phyloP scores from a whole-genome alignment of 1,139 yeast species.

The Magnusiomyces clavatus region DNA sequence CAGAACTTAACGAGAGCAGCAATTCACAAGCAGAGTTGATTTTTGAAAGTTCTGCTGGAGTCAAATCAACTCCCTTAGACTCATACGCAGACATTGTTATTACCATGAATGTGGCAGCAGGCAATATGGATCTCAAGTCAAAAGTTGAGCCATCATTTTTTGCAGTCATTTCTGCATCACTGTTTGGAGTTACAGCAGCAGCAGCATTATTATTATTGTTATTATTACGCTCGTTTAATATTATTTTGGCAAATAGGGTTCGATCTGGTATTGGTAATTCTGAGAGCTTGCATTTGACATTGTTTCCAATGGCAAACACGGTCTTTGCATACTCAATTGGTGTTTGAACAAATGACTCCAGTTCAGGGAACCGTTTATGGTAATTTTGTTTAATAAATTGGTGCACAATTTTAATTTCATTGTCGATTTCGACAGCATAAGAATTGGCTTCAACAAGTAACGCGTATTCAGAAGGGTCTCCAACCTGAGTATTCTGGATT shows the following conservation, averaged over 20 bases:
- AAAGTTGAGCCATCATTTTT: conserved; percentile 14
- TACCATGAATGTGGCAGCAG: conserved; percentile 62
- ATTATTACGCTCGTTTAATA: not conserved
- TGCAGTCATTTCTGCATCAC: too few relatives aligned
- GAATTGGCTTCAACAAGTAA: conserved; percentile 52
- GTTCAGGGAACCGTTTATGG: conserved; percentile 59
- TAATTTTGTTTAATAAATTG: conserved; percentile 48
- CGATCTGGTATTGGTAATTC: not conserved
- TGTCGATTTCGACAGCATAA: conserved; percentile 46
- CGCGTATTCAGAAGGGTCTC: conserved; percentile 38
- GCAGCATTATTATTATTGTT: not conserved
- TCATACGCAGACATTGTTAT: conserved; percentile 65
- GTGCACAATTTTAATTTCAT: conserved; percentile 47
- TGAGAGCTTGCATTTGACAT: conserved; percentile 23
- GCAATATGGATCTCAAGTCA: conserved; percentile 38
- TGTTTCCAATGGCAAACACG: conserved; percentile 47
- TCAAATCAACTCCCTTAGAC: conserved; percentile 32
- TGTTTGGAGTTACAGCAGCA: too few relatives aligned
- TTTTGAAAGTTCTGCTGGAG: conserved; percentile 34
- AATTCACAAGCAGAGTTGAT: conserved; percentile 43
- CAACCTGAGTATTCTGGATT: conserved; percentile 29
- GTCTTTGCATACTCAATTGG: conserved; percentile 58
- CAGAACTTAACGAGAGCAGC: conserved; percentile 40
- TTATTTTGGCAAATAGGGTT: too few relatives aligned
- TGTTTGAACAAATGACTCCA: conserved; percentile 54